Percentiles rank a stretch among this genome's conserved stretches.
phyloP scores from a whole-genome alignment of 768 basidiomycete species.

The Boletus sp. region DNA sequence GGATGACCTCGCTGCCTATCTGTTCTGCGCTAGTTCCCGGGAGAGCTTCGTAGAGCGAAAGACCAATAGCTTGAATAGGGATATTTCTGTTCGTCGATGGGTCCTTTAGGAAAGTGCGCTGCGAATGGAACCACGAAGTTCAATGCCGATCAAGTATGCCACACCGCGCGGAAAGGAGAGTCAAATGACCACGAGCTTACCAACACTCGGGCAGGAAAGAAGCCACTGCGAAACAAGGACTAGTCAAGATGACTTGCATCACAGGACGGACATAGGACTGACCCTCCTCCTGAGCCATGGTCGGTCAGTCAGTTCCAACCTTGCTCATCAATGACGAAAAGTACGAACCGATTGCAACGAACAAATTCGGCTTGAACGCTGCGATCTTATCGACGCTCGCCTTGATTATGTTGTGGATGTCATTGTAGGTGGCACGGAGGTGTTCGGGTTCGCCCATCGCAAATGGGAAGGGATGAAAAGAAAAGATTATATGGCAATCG shows the following conservation, averaged over 20 bases:
- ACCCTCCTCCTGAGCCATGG: constrained; percentile 71
- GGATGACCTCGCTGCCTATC: constrained; percentile 79
- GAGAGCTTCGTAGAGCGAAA: constrained; percentile 91
- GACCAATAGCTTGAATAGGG: constrained; percentile 93
- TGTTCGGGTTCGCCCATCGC: constrained; percentile 50
- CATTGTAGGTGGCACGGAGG: constrained; percentile 79
- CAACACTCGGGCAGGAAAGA: constrained; percentile 93
- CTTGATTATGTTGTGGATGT: constrained; percentile 87
- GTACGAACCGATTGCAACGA: constrained; percentile 74
- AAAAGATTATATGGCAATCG: not conserved
- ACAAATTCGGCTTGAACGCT: constrained; percentile 80
- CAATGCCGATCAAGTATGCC: not conserved
- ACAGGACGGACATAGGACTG: constrained; percentile 33
- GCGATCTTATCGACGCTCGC: constrained; percentile 64
- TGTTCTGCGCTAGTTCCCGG: constrained; percentile 69
- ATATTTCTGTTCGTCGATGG: constrained; percentile 69
- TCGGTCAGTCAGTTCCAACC: not conserved
- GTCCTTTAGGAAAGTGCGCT: constrained; percentile 85
- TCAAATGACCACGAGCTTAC: constrained; percentile 33
- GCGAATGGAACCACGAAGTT: not conserved
- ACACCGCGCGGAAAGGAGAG: not conserved
- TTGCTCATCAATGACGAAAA: not conserved
- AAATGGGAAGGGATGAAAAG: not conserved
- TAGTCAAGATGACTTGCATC: constrained; percentile 10
- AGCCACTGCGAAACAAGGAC: constrained; percentile 56